Percentiles rank a stretch among this genome's conserved stretches.
phyloP scores from a whole-genome alignment of 345 rosid species.

The Diplotaxis tenuifolia region DNA sequence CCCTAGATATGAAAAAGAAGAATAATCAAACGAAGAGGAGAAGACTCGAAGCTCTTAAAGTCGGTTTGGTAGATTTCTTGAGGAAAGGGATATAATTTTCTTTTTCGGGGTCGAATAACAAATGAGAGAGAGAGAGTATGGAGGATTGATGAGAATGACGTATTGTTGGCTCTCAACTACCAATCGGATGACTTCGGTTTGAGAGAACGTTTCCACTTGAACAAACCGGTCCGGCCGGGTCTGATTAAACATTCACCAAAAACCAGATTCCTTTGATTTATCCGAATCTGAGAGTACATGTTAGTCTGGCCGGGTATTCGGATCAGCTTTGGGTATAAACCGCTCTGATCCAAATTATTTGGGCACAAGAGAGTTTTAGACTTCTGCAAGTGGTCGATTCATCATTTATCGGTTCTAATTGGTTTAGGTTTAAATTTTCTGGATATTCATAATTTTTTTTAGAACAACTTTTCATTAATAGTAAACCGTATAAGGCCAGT shows the following conservation, averaged over 20 bases:
- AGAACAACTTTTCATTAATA: too few relatives aligned
- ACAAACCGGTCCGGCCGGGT: neutral
- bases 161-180: conserved; percentile 4
- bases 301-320: too few relatives aligned
- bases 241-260: neutral
- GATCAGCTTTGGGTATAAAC: too few relatives aligned
- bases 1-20: conserved; percentile 8
- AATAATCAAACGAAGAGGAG: conserved; percentile 1
- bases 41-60: conserved; percentile 3
- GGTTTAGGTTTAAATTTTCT: too few relatives aligned
- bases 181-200: conserved; percentile 25
- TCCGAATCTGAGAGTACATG: conserved; percentile 10
- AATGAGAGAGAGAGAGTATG: neutral
- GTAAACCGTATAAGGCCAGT: too few relatives aligned
- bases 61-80: conserved; percentile 30
- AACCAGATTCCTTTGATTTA: neutral
- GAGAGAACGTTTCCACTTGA: conserved; percentile 10
- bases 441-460: too few relatives aligned
- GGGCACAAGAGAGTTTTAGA: too few relatives aligned
- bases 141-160: conserved; percentile 1
- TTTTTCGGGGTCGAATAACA: conserved; percentile 26
- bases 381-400: too few relatives aligned
- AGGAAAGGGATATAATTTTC: conserved; percentile 10
- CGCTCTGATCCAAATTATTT: too few relatives aligned
- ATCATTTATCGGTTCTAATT: too few relatives aligned